Evolutionary conservation across 257 asterid species (phyloP), one percentile per base, ranked within the genome.

Genomic region (Solanum acaule): DNA sequence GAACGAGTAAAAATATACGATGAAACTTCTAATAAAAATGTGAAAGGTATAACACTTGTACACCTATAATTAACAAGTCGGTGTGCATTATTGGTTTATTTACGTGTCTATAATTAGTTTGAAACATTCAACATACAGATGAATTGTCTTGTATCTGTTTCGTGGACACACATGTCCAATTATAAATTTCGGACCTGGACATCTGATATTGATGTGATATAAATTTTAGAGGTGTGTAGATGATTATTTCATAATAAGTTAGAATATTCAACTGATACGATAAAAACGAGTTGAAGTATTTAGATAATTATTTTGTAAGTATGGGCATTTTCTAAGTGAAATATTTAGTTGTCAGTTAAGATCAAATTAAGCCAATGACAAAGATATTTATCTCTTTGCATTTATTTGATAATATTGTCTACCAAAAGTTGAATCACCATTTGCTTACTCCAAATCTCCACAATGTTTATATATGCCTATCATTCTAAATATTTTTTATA

Each of bases 191-290:
- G 0, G 3, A 9, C 15, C 8, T n/a, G 5, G 10, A 68, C 23
- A 67, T 11, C 0, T 2, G 2, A 27, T 7, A 0, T 10, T 14
- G 5, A 68, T 1, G 0, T 68, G 23, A 27, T 1, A 29, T 15
- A 14, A 70, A 70, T 70, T 70, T 27, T 70, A 31, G 7, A 70
- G 2, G 2, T 68, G 22, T 3, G 1, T 70, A 13, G 1, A 7
- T 29, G 1, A 70, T 29, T 29, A 70, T 14, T 29, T 70, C 2
- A 56, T 56, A 6, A 8, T 29, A 70, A 70, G 0, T 68, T 68
- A 4, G 0, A 65, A 4, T 65, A 65, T 65, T 65, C 4, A 65
- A 25, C 0, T 65, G 1, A n/a, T n/a, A n/a, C 1, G 3, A 11
- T 6, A 0, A 14, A 70, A 29, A 70, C 0, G 0, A 29, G 5